Conservation (phyloP, 768 basidiomycete species). For the Suillus americanus region DNA sequence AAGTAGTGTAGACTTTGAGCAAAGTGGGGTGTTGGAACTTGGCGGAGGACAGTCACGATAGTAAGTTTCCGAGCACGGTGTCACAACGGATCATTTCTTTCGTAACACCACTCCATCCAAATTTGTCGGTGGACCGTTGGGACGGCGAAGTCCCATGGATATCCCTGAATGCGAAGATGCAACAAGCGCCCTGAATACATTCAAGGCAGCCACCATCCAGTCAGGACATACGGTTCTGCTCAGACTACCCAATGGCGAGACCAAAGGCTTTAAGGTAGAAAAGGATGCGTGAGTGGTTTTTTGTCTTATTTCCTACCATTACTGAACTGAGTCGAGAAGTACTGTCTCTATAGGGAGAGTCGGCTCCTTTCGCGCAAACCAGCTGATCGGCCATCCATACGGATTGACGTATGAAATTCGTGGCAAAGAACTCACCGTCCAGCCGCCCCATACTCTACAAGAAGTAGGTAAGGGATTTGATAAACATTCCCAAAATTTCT, state of each 20-base stretch:
- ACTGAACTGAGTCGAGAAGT: conserved; percentile 37
- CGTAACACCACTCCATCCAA: neutral
- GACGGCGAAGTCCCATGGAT: neutral
- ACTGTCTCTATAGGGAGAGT: conserved; percentile 78
- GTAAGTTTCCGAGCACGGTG: neutral
- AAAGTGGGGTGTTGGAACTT: neutral
- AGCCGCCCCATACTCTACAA: conserved; percentile 63
- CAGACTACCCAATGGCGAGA: conserved; percentile 74
- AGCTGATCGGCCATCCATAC: conserved; percentile 80
- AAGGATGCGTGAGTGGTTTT: conserved; percentile 58
- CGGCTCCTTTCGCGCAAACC: conserved; percentile 76
- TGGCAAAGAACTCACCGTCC: conserved; percentile 62
- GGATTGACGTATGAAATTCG: conserved; percentile 88
- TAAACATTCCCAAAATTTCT: neutral
- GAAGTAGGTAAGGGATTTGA: conserved; percentile 64
- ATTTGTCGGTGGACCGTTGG: neutral
- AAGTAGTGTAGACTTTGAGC: neutral
- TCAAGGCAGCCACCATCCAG: conserved; percentile 44
- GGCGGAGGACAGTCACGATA: neutral
- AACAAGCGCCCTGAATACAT: conserved; percentile 7
- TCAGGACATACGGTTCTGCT: conserved; percentile 79
- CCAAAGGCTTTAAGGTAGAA: conserved; percentile 73
- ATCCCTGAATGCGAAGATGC: conserved; percentile 19
- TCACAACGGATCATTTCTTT: conserved; percentile 3
- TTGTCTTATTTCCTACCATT: conserved; percentile 6